Evolutionary conservation across 2,329 filamentous ascomycete genomes (phyloP).

Genomic region (Cercospora zeae-maydis): DNA sequence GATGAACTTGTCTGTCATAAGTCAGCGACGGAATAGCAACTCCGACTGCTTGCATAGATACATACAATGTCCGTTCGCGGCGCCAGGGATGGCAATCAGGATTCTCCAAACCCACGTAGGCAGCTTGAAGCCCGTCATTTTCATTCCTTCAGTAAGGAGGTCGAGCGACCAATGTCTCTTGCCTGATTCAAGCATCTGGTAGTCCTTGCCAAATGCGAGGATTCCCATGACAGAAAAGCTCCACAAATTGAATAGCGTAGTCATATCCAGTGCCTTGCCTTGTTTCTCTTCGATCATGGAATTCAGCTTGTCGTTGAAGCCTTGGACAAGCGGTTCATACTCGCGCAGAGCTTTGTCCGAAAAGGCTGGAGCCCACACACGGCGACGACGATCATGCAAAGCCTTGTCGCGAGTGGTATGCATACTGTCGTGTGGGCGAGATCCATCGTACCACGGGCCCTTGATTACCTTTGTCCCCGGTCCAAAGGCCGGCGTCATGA

Average conservation of each 20-base stretch:
- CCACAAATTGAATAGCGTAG: conserved; percentile 43
- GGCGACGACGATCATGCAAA: conserved; percentile 40
- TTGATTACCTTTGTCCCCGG: conserved; percentile 41
- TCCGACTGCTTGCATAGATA: neutral
- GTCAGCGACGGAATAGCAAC: neutral
- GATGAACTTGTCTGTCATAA: conserved; percentile 32
- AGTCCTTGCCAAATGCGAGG: conserved; percentile 44
- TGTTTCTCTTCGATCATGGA: conserved; percentile 27
- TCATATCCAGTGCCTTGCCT: conserved; percentile 37
- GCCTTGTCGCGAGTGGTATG: conserved; percentile 39
- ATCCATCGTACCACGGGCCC: conserved; percentile 41
- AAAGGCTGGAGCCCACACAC: conserved; percentile 44
- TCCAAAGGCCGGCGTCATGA: conserved; percentile 40
- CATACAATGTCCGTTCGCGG: conserved; percentile 31
- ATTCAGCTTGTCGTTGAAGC: conserved; percentile 39
- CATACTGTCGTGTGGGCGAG: conserved; percentile 37
- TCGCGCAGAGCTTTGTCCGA: conserved; percentile 41
- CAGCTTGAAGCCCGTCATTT: conserved; percentile 23
- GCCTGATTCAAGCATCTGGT: conserved; percentile 39
- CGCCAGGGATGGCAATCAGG: conserved; percentile 35
- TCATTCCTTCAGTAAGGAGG: conserved; percentile 38
- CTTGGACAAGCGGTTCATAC: conserved; percentile 41
- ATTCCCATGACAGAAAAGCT: conserved; percentile 46
- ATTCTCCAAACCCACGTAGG: conserved; percentile 38
- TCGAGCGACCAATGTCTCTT: conserved; percentile 38